phyloP scores from a whole-genome alignment of 2,329 filamentous ascomycete species.

The Epicoccum nigrum region DNA sequence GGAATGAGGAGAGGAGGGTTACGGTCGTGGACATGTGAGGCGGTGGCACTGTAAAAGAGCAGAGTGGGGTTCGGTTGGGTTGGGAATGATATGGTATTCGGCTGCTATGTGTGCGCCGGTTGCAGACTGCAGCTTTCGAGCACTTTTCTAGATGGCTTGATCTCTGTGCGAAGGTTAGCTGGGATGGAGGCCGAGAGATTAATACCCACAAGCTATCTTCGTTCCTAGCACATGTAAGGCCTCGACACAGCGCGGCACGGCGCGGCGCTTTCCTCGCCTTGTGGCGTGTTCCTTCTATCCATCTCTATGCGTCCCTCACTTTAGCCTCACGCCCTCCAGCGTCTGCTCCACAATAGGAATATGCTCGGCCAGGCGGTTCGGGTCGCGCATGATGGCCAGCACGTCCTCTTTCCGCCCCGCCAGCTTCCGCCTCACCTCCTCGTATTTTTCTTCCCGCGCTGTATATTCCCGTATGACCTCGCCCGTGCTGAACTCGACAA shows the following conservation, averaged over 20 bases:
- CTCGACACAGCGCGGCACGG: not conserved
- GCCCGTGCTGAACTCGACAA: constrained; percentile 81
- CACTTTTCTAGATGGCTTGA: too few species aligned
- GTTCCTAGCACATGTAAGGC: too few species aligned
- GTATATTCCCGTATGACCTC: constrained; percentile 89
- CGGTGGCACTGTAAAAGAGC: too few species aligned
- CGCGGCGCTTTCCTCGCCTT: not conserved
- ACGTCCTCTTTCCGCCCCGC: constrained; percentile 70
- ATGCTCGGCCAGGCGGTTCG: constrained; percentile 66
- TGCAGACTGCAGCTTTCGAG: too few species aligned
- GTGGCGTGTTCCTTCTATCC: not conserved
- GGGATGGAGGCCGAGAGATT: too few species aligned
- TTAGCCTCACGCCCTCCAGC: constrained; percentile 61
- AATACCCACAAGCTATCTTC: too few species aligned
- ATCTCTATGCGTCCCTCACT: constrained; percentile 25
- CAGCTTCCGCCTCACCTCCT: constrained; percentile 68
- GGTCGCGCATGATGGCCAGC: constrained; percentile 76
- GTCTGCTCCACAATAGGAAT: constrained; percentile 73
- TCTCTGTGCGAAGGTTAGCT: too few species aligned
- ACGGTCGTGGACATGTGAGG: not conserved
- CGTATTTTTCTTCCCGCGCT: constrained; percentile 82
- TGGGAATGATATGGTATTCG: too few species aligned
- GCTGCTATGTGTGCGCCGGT: too few species aligned
- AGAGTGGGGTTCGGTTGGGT: too few species aligned
- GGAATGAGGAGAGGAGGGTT: not conserved